Conservation (phyloP, 768 basidiomycete species). For the Favolaschia claudopus region DNA sequence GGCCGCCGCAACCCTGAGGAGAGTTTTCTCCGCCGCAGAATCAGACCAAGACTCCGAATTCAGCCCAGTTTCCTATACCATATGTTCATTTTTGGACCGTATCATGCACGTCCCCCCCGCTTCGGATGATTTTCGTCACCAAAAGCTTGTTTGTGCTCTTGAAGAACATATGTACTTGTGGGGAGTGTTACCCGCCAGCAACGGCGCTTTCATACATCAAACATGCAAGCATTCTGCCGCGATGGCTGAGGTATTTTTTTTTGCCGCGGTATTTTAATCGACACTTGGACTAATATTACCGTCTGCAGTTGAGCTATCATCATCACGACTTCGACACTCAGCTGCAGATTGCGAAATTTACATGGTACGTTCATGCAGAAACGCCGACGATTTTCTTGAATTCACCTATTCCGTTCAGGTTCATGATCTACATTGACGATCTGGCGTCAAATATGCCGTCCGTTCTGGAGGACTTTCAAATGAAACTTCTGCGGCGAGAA, state of each 20-base stretch:
- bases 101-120: not conserved
- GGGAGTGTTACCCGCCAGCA: not conserved
- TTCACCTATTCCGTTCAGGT: not conserved
- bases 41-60: not conserved
- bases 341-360: constrained; percentile 1
- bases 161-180: not conserved
- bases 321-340: constrained; percentile 2
- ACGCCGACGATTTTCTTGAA: not conserved
- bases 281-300: not conserved
- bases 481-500: not conserved
- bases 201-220: not conserved
- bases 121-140: not conserved
- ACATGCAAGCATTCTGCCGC: constrained; percentile 1
- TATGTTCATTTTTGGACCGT: not conserved
- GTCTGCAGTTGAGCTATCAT: not conserved
- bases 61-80: not conserved
- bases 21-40: not conserved
- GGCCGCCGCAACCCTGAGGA: not conserved
- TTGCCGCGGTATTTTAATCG: not conserved
- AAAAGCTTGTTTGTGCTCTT: constrained; percentile 1
- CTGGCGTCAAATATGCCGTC: constrained; percentile 1
- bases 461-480: constrained; percentile 1
- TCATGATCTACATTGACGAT: constrained; percentile 3
- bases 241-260: not conserved
- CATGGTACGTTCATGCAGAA: not conserved